Conservation (phyloP, 2,329 filamentous ascomycete species). For the Hypoxylon rubiginosum region DNA sequence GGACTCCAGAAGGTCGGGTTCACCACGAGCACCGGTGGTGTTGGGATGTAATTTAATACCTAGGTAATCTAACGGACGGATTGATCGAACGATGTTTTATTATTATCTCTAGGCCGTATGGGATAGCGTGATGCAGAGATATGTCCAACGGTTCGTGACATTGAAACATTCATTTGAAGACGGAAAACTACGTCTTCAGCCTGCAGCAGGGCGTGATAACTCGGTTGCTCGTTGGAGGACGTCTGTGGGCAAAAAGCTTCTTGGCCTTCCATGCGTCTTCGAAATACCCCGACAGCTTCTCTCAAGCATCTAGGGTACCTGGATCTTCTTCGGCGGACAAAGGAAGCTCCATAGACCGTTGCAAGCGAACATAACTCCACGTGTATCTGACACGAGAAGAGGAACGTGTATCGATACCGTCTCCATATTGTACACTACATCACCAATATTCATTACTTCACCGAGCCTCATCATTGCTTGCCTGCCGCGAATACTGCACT, state of each 20-base stretch:
- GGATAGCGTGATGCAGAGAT: conserved; percentile 20
- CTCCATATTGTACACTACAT: conserved; percentile 11
- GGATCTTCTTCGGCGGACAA: conserved; percentile 13
- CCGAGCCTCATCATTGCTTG: conserved; percentile 16
- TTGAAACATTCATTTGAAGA: conserved; percentile 24
- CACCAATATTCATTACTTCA: conserved; percentile 14
- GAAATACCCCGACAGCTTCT: conserved; percentile 38
- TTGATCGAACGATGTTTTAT: conserved; percentile 31
- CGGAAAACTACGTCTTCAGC: conserved; percentile 14
- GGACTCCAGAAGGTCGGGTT: conserved; percentile 24
- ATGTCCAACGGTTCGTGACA: conserved; percentile 23
- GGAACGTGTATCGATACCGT: conserved; percentile 20
- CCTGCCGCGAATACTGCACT: conserved; percentile 8
- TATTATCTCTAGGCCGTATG: conserved; percentile 6
- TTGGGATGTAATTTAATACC: conserved; percentile 16
- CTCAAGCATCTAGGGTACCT: neutral
- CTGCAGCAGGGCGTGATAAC: conserved; percentile 15
- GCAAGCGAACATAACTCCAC: conserved; percentile 27
- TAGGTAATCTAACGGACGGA: conserved; percentile 22
- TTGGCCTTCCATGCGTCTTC: conserved; percentile 43
- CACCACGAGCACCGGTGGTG: conserved; percentile 2
- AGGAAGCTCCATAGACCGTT: conserved; percentile 18
- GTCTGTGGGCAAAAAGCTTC: conserved; percentile 29
- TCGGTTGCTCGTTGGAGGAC: conserved; percentile 17
- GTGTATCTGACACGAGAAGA: conserved; percentile 31